Percentiles rank a stretch among this genome's conserved stretches.
Evolutionary conservation across 192 early-diverging fungal species (phyloP).

Genomic region (Endogone sp.): DNA sequence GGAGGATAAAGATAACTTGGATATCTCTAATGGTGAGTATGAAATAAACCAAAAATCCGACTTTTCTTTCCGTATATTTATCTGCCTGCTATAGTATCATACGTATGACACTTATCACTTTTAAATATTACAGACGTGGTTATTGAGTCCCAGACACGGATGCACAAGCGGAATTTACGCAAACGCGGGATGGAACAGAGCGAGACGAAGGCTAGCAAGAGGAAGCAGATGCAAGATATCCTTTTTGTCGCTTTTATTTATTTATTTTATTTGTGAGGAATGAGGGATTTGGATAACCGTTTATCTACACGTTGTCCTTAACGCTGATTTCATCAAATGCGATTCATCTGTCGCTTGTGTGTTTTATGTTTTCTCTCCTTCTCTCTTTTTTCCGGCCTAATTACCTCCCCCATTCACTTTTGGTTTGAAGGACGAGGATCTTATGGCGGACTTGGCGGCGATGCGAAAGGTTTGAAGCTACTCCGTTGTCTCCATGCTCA

Average conservation of each 20-base stretch:
- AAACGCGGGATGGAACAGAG: constrained; percentile 46
- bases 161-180: constrained; percentile 50
- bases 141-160: constrained; percentile 19
- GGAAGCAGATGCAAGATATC: constrained; percentile 30
- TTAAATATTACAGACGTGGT: constrained; percentile 31
- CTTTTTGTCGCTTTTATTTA: constrained; percentile 13
- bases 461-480: constrained; percentile 13
- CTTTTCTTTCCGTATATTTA: no score
- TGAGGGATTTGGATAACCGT: no score
- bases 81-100: no score
- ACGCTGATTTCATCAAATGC: neutral
- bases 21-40: constrained; percentile 54
- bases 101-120: no score
- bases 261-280: neutral
- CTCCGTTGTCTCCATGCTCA: neutral
- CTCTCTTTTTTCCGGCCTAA: constrained; percentile 11
- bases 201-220: constrained; percentile 29
- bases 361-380: constrained; percentile 20
- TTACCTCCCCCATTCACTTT: constrained; percentile 29
- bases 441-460: constrained; percentile 15
- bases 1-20: constrained; percentile 85
- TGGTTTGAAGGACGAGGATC: constrained; percentile 23
- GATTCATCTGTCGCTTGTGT: no score
- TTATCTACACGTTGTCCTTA: neutral
- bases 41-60: neutral